Base-by-base conservation (phyloP, 2,329 filamentous ascomycete species). In the Trichoderma atrobrunneum region DNA sequence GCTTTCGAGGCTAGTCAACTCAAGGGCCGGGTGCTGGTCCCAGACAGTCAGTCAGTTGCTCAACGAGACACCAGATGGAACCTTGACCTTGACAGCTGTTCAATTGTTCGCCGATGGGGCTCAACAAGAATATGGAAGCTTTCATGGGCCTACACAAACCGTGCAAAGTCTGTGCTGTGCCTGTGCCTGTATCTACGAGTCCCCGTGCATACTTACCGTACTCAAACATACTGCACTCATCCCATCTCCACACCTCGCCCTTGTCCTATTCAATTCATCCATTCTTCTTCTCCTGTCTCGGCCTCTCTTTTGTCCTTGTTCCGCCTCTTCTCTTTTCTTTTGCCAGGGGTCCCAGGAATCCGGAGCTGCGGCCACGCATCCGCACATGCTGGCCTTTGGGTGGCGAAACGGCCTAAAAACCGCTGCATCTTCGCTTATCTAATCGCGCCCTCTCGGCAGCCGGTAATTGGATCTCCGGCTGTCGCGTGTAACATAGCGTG, bases 391-490 rank as follows among this genome's bases (percentile, higher is more conserved):
- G 24, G 21, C 51, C 14, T 8, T 16, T 32, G 7, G 28, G 26
- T 34, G 56, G 8, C 56, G 28, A 32, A 30, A 60, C 26, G 18
- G 32, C 16, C 56, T 28, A 18, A 62, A 18, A 62, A 62, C 32
- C 34, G 60, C 21, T 28, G 30, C 59, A 36, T 36, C 32, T 48
- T 64, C 61, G 61, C 61, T 64, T 64, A 64, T 64, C 61, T 64
- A 64, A 64, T 48, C 61, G 21, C 32, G 16, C 24, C 28, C 18
- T 26, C 26, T 28, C 60, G 60, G 60, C 12, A 43, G 61, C 61
- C 61, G 61, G 60, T 64, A 64, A 64, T 64, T 64, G 48, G 24
- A 64, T 51, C 36, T 39, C 36, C 61, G 61, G 60, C 34, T 62
- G 60, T 62, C 60, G 60, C 60, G n/a, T 16, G 56, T 16, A 21